Evolutionary conservation across 2,329 filamentous ascomycete genomes (phyloP).

Genomic region (Aulographum hederae): DNA sequence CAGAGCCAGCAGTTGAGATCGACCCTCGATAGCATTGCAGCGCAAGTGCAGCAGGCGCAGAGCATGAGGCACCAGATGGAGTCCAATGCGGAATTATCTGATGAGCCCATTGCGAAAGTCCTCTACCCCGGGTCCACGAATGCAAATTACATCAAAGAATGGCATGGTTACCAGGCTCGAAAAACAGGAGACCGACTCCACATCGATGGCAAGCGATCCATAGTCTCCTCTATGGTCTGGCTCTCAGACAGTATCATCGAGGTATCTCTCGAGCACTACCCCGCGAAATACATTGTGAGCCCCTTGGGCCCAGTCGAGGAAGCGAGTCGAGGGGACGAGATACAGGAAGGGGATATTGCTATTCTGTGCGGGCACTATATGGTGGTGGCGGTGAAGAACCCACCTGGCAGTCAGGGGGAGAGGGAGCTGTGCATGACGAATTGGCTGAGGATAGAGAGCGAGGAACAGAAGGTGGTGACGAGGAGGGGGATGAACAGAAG

Average conservation of each 20-base stretch:
- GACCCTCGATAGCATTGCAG: conserved; percentile 5
- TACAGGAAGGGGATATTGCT: conserved; percentile 5
- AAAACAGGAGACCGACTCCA: no score
- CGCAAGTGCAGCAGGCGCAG: conserved; percentile 7
- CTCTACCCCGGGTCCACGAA: conserved; percentile 7
- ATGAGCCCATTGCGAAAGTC: conserved; percentile 10
- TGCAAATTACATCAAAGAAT: no score
- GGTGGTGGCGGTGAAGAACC: conserved; percentile 4
- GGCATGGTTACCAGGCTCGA: no score
- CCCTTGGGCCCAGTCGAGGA: conserved; percentile 6
- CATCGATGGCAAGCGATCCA: conserved; percentile 4
- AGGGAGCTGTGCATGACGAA: conserved; percentile 4
- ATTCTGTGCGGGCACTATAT: conserved; percentile 6
- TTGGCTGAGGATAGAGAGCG: conserved; percentile 3
- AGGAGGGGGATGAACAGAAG: conserved; percentile 1
- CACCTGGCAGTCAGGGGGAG: conserved; percentile 1
- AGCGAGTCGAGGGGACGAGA: conserved; percentile 4
- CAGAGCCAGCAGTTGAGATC: conserved; percentile 5
- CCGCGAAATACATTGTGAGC: conserved; percentile 2
- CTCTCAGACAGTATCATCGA: conserved; percentile 1
- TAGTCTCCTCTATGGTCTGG: conserved; percentile 2
- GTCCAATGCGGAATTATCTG: conserved; percentile 5
- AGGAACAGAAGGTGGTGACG: not conserved
- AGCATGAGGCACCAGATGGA: conserved; percentile 5
- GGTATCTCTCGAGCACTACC: not conserved